Evolutionary conservation across 345 rosid species (phyloP), one percentile per base, ranked within the genome.

Genomic region (Orychophragmus violaceus): DNA sequence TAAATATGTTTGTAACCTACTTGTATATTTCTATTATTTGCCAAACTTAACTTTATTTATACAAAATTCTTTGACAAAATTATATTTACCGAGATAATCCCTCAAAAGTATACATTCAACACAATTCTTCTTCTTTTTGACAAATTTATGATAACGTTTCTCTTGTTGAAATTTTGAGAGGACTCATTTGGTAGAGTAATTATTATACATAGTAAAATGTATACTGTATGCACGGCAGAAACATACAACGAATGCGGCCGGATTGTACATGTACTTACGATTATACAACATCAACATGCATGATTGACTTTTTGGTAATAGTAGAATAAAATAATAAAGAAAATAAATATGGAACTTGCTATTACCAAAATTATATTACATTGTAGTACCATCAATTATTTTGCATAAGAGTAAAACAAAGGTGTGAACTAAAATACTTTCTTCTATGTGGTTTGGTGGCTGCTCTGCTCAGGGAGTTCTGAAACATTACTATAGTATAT

Each of bases 401-500:
- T 70, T 46, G 36, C 48, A 70, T 53, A 52, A 41, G 57, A 27
- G 61, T 22, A 69, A 59, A 61, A 51, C 55, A 61, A 44, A 62
- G 69, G 69, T 71, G 75, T 71, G 69, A 70, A 70, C 68, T 64
- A 56, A 36, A 17, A 63, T 27, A 58, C 14, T 1, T 45, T 63
- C 54, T 46, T 33, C 63, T 25, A 64, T 64, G 52, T 56, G 33
- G 32, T 54, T 44, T 62, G 54, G 68, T 54, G 70, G 57, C 69
- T 56, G 63, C 69, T 56, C 13, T 70, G 64, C 50, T 71, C 50
- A 71, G 64, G 25, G 62, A 17, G 29, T 71, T 54, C 57, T 30
- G 63, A 62, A 44, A 33, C 29, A 54, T 32, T 54, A 54, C 46
- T 28, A 11, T 39, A 18, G 61, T 18, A n/a, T 19, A 22, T 23